Percentiles rank a stretch among this genome's conserved stretches.
These are phyloP conservation scores for Rhodotorula sp. DNA, from an alignment of 1,284 basidiomycete genomes.

Conservation along the genomic window DNA sequence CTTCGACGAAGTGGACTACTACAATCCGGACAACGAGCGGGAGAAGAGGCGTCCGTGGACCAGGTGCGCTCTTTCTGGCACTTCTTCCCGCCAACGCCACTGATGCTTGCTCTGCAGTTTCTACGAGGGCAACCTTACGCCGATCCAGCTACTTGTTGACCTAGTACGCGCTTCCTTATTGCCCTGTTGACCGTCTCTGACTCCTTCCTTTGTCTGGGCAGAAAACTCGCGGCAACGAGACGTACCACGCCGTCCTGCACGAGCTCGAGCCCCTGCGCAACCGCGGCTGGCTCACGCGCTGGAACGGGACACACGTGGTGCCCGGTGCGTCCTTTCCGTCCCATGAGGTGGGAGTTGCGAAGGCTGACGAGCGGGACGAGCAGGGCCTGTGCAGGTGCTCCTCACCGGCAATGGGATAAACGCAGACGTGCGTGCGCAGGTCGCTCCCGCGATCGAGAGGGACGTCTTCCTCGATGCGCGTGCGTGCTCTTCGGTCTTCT, in stretches of 20 bases:
- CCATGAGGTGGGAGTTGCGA: too few relatives aligned
- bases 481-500: not conserved
- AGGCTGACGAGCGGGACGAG: not conserved
- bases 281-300: slow-evolving; percentile 41
- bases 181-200: too few relatives aligned
- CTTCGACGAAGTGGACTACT: slow-evolving; percentile 32
- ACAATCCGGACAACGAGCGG: slow-evolving; percentile 29
- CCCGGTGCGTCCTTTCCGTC: slow-evolving; percentile 1
- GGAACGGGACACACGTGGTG: slow-evolving; percentile 25
- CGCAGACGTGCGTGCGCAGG: slow-evolving; percentile 28
- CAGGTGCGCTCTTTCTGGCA: slow-evolving; percentile 8
- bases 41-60: slow-evolving; percentile 31
- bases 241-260: slow-evolving; percentile 33
- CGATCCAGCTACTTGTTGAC: slow-evolving; percentile 45
- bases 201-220: not conserved
- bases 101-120: slow-evolving; percentile 24
- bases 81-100: not conserved
- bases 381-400: slow-evolving; percentile 43
- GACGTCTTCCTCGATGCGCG: slow-evolving; percentile 45
- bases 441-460: slow-evolving; percentile 26
- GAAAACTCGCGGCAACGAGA: slow-evolving; percentile 45
- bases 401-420: slow-evolving; percentile 47
- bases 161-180: slow-evolving; percentile 2
- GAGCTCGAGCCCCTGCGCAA: slow-evolving; percentile 40
- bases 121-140: slow-evolving; percentile 41